Evolutionary conservation across 2,329 filamentous ascomycete species (phyloP), one percentile per base, ranked within the genome.

Genomic region (Pleomassaria siparia): DNA sequence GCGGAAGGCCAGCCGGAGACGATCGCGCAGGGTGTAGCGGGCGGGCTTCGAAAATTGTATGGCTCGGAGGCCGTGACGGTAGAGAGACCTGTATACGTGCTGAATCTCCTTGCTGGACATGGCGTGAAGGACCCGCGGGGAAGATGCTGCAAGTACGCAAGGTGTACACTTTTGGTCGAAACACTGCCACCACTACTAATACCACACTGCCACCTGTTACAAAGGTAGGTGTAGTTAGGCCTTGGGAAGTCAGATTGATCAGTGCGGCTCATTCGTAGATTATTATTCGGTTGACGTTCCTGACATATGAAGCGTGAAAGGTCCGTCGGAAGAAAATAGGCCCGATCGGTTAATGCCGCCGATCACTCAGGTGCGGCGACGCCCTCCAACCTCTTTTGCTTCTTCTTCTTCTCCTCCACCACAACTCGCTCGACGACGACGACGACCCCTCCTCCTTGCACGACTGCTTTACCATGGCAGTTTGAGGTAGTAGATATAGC

Each of bases 41-140:
- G 84, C 80, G 13, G 88, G 88, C 52, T 80, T 80, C 12, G 87
- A 81, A 73, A 84, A 88, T 54, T 87, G 84, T 18, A 92, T 82
- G 3, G 87, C 89, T 24, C 78, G 81, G n/a, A 91, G 77, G 15
- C 81, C 74, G 6, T 77, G 77, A 43, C 85, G 83, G 63, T 87
- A 86, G 26, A 94, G 76, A 48, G 81, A 76, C 51, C 89, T 81
- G 71, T 92, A 94, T 39, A 86, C 83, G 56, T 80, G 77, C 30
- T 85, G 63, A 43, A 89, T 63, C 24, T 83, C 72, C 42, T 56
- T 70, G 32, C 49, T 53, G 10, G 66, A 55, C 68, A 71, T 71
- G 22, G 46, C 51, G n/a, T 18, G 4, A 25, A 18, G 26, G 16
- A 37, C n/a, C n/a, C n/a, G n/a, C n/a, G n/a, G n/a, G n/a, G n/a